Base-by-base conservation (phyloP, 805 yeast genomes). In the Danielozyma ontarioensis region DNA sequence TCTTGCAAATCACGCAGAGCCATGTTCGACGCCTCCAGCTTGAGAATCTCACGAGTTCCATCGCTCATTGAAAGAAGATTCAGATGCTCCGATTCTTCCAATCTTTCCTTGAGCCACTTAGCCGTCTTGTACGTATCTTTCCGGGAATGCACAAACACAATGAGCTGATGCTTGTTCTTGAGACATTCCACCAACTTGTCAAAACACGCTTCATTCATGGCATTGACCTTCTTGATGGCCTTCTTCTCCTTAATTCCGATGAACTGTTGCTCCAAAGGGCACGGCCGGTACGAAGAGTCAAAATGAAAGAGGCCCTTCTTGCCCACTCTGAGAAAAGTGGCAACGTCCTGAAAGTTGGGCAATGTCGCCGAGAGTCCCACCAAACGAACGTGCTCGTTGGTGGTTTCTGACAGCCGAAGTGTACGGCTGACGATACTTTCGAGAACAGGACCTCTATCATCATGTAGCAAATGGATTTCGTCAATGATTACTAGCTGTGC, bases 391-490 rank as follows among this genome's bases (percentile, higher is more conserved):
- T 67, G 60, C 11, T 64, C 70, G 5, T 68, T 69, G 0, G 72
- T 55, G 8, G 58, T 57, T 29, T 68, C 70, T 2, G 57, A 46
- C 27, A 67, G 63, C 36, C 82, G 62, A 13, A 80, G 44, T 1
- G 84, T 73, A 50, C 97, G 70, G 3, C 95, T 77, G 4, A 90
- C 90, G 32, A 90, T 82, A 48, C 83, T 78, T 51, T 90, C 98
- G 29, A 90, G 46, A 0, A 89, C 97, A 0, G 97, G 96, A 3
- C 98, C 98, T 66, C 98, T 77, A 35, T 93, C 98, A 73, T 93
- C 98, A 48, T 93, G 97, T 33, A 93, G 70, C 51, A 93, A 66
- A 70, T 93, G 98, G 0, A 93, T 97, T 61, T 93, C 98, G 68
- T 93, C 98, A 40, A 93, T 89, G 38, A 93, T 86, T 36, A 93